Conservation (phyloP, 495 filamentous ascomycete genomes). For the Tuber umbilicatum region DNA sequence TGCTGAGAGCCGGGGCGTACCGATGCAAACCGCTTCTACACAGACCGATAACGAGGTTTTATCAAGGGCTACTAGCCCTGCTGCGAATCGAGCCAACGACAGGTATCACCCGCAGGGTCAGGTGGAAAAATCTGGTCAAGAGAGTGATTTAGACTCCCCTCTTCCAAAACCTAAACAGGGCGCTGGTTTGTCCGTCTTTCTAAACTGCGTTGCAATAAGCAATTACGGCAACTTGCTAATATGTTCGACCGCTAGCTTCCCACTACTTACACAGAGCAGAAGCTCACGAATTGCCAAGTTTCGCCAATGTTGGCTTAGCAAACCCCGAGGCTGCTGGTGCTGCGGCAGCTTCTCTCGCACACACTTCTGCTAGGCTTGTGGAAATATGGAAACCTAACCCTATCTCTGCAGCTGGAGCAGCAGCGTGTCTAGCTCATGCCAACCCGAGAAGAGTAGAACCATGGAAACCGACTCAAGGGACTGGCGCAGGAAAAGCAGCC, state of each 20-base stretch:
- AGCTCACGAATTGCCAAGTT: conserved; percentile 24
- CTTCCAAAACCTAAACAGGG: conserved; percentile 16
- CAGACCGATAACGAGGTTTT: conserved; percentile 15
- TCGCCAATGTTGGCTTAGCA: conserved; percentile 24
- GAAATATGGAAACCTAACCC: conserved; percentile 31
- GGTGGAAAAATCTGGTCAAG: not conserved
- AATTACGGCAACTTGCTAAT: conserved; percentile 15
- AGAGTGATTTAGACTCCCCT: not conserved
- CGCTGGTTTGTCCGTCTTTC: conserved; percentile 21
- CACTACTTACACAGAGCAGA: conserved; percentile 32
- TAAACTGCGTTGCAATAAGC: not conserved
- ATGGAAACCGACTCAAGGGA: conserved; percentile 14
- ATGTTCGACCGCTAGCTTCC: conserved; percentile 10
- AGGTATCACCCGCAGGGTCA: not conserved
- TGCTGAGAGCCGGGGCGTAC: conserved; percentile 5
- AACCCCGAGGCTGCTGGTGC: conserved; percentile 33
- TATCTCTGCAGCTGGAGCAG: conserved; percentile 32
- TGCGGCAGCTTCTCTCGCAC: conserved; percentile 32
- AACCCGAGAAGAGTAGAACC: conserved; percentile 11
- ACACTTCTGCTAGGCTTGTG: conserved; percentile 25
- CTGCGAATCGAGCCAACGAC: conserved; percentile 10
- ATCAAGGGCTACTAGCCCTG: conserved; percentile 6
- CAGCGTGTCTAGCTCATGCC: conserved; percentile 34
- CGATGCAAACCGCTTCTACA: conserved; percentile 29
- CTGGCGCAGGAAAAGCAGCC: conserved; percentile 21